These are phyloP conservation scores for Trichophaea hybrida DNA, from an alignment of 2,329 filamentous ascomycete species.

Conservation along the genomic window DNA sequence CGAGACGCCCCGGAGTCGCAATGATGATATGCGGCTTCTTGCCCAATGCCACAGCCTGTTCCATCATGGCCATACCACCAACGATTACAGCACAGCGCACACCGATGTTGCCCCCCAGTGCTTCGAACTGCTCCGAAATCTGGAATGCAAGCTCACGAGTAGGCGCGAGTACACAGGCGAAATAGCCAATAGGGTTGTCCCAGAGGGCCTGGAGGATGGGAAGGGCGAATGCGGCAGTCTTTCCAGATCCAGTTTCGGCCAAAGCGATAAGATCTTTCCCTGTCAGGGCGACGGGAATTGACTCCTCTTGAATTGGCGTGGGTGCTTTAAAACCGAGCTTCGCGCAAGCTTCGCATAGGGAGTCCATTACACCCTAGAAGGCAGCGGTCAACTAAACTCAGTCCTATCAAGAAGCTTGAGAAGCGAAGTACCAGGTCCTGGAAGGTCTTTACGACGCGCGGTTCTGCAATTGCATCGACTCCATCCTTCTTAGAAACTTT, in stretches of 20 bases:
- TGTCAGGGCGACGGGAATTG: conserved; percentile 67
- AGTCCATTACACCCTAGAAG: conserved; percentile 60
- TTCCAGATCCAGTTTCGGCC: conserved; percentile 89
- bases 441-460: conserved; percentile 33
- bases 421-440: conserved; percentile 34
- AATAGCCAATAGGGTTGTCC: conserved; percentile 71
- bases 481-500: conserved; percentile 1
- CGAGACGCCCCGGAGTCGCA: conserved; percentile 72
- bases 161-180: conserved; percentile 79
- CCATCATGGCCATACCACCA: conserved; percentile 90
- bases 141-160: conserved; percentile 89
- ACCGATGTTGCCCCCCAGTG: conserved; percentile 73
- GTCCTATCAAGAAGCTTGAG: neutral
- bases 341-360: conserved; percentile 76
- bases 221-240: conserved; percentile 87
- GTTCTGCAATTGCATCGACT: conserved; percentile 6
- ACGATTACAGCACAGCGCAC: conserved; percentile 76
- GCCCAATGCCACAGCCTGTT: conserved; percentile 78
- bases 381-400: conserved; percentile 15
- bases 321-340: conserved; percentile 69
- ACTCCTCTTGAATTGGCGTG: conserved; percentile 75
- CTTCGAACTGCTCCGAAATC: conserved; percentile 76
- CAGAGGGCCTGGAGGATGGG: conserved; percentile 85
- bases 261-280: conserved; percentile 82
- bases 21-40: conserved; percentile 93